A percentile compares a stretch with the other conserved stretches of the same genome.
phyloP scores from a whole-genome alignment of 306 rosid genomes.

The Cicer arietinum region DNA sequence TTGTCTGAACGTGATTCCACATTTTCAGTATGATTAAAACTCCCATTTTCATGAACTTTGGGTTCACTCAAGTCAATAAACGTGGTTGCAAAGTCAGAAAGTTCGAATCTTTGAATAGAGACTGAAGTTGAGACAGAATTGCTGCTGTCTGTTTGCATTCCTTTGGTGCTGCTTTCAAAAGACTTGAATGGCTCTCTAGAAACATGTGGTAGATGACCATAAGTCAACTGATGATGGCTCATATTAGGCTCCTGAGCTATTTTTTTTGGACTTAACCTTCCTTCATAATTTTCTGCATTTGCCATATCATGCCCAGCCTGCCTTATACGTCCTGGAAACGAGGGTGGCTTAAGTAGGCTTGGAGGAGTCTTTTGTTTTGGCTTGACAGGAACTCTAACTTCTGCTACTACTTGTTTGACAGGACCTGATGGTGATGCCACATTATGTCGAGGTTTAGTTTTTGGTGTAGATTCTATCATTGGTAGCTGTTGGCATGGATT shows the following conservation, averaged over 20 bases:
- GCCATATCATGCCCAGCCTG: conserved; percentile 61
- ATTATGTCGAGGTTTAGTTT: conserved; percentile 63
- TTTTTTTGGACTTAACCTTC: conserved; percentile 52
- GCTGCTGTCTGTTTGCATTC: conserved; percentile 66
- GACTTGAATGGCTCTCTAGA: conserved; percentile 57
- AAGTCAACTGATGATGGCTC: conserved; percentile 51
- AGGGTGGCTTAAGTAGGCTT: conserved; percentile 52
- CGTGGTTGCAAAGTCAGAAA: conserved; percentile 72
- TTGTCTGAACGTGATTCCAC: conserved; percentile 47
- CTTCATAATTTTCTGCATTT: conserved; percentile 50
- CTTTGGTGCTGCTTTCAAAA: conserved; percentile 62
- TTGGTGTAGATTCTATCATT: conserved; percentile 62
- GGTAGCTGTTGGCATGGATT: conserved; percentile 55
- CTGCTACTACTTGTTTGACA: conserved; percentile 61
- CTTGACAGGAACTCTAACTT: conserved; percentile 65
- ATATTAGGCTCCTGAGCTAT: conserved; percentile 53
- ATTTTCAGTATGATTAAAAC: conserved; percentile 48
- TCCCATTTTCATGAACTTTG: conserved; percentile 47
- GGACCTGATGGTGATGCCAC: conserved; percentile 59
- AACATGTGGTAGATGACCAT: conserved; percentile 47
- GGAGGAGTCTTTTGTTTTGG: conserved; percentile 77
- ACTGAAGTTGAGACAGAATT: conserved; percentile 74
- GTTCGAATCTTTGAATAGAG: conserved; percentile 77
- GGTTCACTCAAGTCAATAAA: conserved; percentile 62
- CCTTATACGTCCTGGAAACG: conserved; percentile 59